Conservation (phyloP, 306 rosid genomes). For the Prunus kanzakura region DNA sequence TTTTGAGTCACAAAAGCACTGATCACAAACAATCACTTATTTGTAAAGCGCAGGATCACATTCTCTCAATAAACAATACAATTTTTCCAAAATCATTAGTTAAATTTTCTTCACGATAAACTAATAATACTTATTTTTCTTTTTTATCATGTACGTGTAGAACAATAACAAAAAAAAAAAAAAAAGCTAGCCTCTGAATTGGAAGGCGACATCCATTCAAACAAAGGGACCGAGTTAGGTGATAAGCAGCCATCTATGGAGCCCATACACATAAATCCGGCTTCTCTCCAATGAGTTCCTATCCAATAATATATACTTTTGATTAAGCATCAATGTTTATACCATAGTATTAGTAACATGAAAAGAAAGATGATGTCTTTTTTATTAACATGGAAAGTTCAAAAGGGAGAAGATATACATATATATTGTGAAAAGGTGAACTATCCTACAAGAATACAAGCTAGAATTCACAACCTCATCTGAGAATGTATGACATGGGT, state of each 20-base stretch:
- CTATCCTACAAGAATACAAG: neutral
- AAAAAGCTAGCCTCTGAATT: neutral
- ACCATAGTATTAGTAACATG: too few species aligned
- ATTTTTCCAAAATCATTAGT: neutral
- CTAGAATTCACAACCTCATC: neutral
- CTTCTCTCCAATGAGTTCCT: slow-evolving; percentile 14
- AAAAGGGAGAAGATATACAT: neutral
- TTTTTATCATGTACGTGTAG: neutral
- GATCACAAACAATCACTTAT: neutral
- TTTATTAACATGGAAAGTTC: neutral
- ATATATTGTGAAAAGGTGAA: neutral
- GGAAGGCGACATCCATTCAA: slow-evolving; percentile 9
- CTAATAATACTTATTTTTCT: neutral
- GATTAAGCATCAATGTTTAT: neutral
- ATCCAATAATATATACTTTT: neutral
- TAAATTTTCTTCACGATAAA: neutral
- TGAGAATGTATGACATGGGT: neutral
- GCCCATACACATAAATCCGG: neutral
- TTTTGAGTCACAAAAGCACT: slow-evolving; percentile 23
- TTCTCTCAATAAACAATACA: slow-evolving; percentile 11
- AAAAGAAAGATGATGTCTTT: neutral
- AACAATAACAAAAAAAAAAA: slow-evolving; percentile 4
- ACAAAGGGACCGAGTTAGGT: slow-evolving; percentile 1
- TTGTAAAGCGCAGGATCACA: neutral
- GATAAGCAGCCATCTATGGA: slow-evolving; percentile 3